Evolutionary conservation across 1,284 basidiomycete species (phyloP), one percentile per base, ranked within the genome.

Genomic region (Fomitopsis pinicola): DNA sequence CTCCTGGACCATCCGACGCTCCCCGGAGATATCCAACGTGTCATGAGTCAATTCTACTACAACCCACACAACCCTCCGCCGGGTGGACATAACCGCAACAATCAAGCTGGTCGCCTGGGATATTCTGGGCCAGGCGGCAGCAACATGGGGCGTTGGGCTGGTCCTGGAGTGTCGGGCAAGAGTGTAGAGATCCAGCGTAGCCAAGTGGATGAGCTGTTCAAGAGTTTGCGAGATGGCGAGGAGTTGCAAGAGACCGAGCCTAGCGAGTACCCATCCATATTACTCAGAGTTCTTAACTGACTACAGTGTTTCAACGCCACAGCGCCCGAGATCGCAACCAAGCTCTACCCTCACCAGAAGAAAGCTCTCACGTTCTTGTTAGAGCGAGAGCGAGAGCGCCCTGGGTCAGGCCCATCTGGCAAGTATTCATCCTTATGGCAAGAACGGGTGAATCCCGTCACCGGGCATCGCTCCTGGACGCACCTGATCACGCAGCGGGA

Each of bases 351-450:
- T 17, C 97, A 99, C 78, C 97, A 99, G 78, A 97, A 97, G 78
- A 97, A 97, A 75, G 97, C 96, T 26, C 81, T 99, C 26, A 95
- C 96, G 0, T 99, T 99, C 76, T 78, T 99, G 55, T 81, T 98
- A n/a, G 94, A 97, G 69, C 86, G 96, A 44, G 97, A 99, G 75
- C 83, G 85, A 55, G 91, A 94, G 73, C 81, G 81, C 61, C 72
- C 75, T 30, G 78, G 80, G 7, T 36, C 52, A 15, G 52, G 52
- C 22, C 68, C 75, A 19, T 80, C 83, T 62, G 85, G 85, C 58
- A 77, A 76, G 62, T 83, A 82, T 66, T 87, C 90, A 26, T 91
- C 91, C 6, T 76, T 97, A 28, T 97, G 94, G 94, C 85, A 91
- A 67, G 71, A 75, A 58, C 80, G 84, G 46, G 71, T 74, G 56